Conservation (phyloP, 2,329 filamentous ascomycete species). For the Penicillium capsulatum region DNA sequence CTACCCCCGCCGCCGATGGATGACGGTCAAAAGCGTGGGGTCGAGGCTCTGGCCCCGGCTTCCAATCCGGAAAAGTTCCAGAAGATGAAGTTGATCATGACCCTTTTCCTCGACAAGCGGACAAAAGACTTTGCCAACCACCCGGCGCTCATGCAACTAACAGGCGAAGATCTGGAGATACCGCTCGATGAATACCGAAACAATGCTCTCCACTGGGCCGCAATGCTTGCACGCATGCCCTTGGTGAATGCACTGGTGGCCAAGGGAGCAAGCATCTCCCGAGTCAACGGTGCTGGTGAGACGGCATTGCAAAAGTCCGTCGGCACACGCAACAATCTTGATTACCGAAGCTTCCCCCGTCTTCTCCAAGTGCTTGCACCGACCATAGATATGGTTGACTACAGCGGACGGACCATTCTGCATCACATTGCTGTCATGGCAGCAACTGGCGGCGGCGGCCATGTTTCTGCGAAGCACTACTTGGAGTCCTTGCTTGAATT, state of each 20-base stretch:
- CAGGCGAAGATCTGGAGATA: constrained; percentile 78
- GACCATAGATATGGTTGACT: constrained; percentile 85
- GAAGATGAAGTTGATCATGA: constrained; percentile 77
- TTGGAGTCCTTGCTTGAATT: constrained; percentile 91
- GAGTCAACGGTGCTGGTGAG: constrained; percentile 84
- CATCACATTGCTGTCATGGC: constrained; percentile 97
- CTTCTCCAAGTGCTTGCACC: constrained; percentile 82
- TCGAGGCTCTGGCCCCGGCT: constrained; percentile 48
- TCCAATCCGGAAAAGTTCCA: constrained; percentile 64
- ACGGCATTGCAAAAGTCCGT: constrained; percentile 91
- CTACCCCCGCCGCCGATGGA: constrained; percentile 24
- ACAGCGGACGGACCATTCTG: constrained; percentile 83
- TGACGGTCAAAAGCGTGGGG: constrained; percentile 34
- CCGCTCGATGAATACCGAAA: constrained; percentile 82
- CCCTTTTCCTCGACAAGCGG: constrained; percentile 72
- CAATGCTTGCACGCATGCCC: constrained; percentile 80
- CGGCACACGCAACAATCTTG: constrained; percentile 88
- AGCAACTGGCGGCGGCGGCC: constrained; percentile 86
- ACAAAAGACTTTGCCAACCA: constrained; percentile 68
- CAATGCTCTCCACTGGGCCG: constrained; percentile 93
- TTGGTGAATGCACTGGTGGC: constrained; percentile 76
- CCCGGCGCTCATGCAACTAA: constrained; percentile 70
- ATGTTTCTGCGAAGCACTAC: constrained; percentile 84
- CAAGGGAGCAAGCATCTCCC: constrained; percentile 79
- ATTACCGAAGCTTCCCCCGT: constrained; percentile 84